Percentiles rank a stretch among this genome's conserved stretches.
phyloP scores from a whole-genome alignment of 176 grass and related monocot genomes.

The Oryza australiensis region DNA sequence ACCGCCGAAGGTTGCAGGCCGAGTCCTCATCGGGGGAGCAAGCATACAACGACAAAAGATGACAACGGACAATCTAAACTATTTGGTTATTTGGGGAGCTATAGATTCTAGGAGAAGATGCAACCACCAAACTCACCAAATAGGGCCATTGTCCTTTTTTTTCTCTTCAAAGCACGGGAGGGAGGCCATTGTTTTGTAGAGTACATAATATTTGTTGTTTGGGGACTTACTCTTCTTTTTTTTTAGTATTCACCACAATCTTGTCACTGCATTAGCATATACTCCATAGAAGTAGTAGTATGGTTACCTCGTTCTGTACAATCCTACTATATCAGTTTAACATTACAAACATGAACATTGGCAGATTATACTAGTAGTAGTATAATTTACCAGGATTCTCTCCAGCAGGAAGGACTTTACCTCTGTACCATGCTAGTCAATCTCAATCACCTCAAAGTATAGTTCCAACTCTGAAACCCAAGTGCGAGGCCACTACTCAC shows the following conservation, averaged over 20 bases:
- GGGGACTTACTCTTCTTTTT: neutral
- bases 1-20: no score
- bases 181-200: no score
- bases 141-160: no score
- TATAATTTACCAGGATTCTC: neutral
- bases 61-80: no score
- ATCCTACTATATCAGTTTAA: neutral
- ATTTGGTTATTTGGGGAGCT: no score
- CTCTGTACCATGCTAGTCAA: constrained; percentile 2
- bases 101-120: no score
- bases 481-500: constrained; percentile 22
- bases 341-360: neutral
- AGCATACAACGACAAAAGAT: no score
- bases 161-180: no score
- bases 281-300: neutral
- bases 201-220: neutral
- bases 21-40: no score
- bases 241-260: neutral
- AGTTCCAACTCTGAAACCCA: neutral
- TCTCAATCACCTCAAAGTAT: constrained; percentile 19
- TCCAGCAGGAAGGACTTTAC: constrained; percentile 1
- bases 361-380: no score
- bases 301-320: neutral
- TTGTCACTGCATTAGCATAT: neutral
- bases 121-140: no score